Evolutionary conservation across 73 alveolate genomes (phyloP).

Genomic region (Paramecium bursaria): DNA sequence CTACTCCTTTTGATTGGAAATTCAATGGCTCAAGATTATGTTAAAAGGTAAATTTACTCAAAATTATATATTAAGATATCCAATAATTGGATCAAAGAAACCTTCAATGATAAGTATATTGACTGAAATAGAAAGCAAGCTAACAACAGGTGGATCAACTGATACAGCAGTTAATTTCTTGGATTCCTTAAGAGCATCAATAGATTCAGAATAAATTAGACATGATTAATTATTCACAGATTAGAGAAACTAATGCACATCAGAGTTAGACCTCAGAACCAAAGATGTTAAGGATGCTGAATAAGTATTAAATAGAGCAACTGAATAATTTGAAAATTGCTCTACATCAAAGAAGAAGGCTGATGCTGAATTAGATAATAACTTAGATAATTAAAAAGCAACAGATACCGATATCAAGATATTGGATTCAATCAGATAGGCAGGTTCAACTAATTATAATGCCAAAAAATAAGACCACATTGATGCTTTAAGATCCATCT

Average conservation of each 20-base stretch:
- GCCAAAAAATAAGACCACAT: constrained; percentile 59
- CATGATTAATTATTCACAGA: constrained; percentile 51
- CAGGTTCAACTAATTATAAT: constrained; percentile 46
- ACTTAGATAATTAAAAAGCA: constrained; percentile 52
- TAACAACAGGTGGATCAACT: constrained; percentile 44
- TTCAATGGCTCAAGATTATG: constrained; percentile 21
- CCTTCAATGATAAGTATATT: constrained; percentile 50
- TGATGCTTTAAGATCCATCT: constrained; percentile 54
- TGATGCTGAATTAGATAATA: constrained; percentile 63
- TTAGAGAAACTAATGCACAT: constrained; percentile 28
- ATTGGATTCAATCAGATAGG: constrained; percentile 44
- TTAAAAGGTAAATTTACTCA: constrained; percentile 1
- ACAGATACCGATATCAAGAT: constrained; percentile 62
- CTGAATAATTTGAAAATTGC: constrained; percentile 57
- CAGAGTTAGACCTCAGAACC: constrained; percentile 58
- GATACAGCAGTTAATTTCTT: constrained; percentile 59
- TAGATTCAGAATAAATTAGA: constrained; percentile 61
- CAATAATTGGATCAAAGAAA: constrained; percentile 19
- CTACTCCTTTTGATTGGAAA: constrained; percentile 28
- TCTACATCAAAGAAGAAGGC: constrained; percentile 57
- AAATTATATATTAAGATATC: not conserved
- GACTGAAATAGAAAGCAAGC: constrained; percentile 53
- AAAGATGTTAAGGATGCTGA: constrained; percentile 63
- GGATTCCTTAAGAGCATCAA: constrained; percentile 52
- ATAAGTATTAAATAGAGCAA: constrained; percentile 62